Base-by-base conservation (phyloP, 2,329 filamentous ascomycete genomes). In the Bretziella fagacearum region DNA sequence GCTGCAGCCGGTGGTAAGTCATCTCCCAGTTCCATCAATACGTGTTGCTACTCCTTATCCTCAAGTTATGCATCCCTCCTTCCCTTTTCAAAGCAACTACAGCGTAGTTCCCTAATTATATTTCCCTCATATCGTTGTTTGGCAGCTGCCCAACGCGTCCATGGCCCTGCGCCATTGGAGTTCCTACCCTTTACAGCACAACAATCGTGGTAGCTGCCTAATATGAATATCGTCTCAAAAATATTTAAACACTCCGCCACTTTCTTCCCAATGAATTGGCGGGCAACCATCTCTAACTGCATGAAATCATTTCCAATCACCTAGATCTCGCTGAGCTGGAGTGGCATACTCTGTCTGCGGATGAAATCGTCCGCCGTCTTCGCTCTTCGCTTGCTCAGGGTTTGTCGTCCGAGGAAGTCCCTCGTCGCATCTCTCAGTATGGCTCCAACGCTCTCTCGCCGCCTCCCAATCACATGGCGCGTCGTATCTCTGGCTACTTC, bases 391-490 rank as follows among this genome's bases (percentile, higher is more conserved):
- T 66, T 11, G 60, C 59, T 1, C 62, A 69, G 45, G 81, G 81
- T 44, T 68, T 86, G 1, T 79, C 77, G 0, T 55, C 59, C 4
- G 68, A 77, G 8, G 72, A 79, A 55, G 69, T 70, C 42, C 62
- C 66, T 32, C 65, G 69, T 20, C 70, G 73, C 30, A 57, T 73
- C 5, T 64, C 64, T 36, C 66, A 80, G 55, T 72, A 80, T 60
- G 81, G 81, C 29, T 71, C 63, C 50, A 87, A 87, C 56, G 68
- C 70, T 6, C 77, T 77, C 3, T 76, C 79, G 3, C 70, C 75
- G 2, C 75, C 80, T 1, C 74, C 77, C 11, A 79, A 76, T 3
- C 71, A 70, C 51, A 68, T 70, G 52, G 58, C 76, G 37, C 65
- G 65, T 79, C 27, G 73, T 73, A 17, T 51, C 27, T 51, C 48